Base-by-base conservation (phyloP, 306 rosid species). In the Acacia acuminata region DNA sequence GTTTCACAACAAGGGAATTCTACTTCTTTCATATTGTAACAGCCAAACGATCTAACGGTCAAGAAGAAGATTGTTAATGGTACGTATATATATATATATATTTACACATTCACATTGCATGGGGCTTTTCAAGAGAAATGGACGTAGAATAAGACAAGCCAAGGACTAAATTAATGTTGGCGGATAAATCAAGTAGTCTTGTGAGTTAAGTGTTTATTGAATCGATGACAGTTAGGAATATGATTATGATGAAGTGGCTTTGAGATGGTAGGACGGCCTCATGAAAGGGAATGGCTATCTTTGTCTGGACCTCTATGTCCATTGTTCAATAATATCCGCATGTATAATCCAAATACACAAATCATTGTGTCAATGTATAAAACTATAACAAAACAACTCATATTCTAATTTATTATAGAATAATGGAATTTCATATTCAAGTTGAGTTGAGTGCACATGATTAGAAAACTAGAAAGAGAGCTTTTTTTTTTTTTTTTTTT, bases 1-100 rank as follows among this genome's bases (percentile, higher is more conserved):
- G 14, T 73, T 85, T 80, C 94, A 90, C 63, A 56, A 81, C 94
- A 93, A n/a, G 70, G 82, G 40, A 36, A 63, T 15, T 90, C 90
- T 45, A 51, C 24, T 22, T 84, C 88, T 82, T 55, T 15, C 89
- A 89, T 84, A 8, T 1, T 69, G 3, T 10, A 51, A 13, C 53
- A 51, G 63, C 38, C n/a, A 7, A 65, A 65, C 17, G 43, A 12
- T 2, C 16, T 51, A 78, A 25, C 24, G 6, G 63, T 8, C 4
- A 8, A 8, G 19, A 34, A 14, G 61, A 22, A 40, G 27, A 70
- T 4, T 7, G 48, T 5, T 51, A 15, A 40, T 70, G 12, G 60
- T 38, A 63, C 10, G 63, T 22, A 77, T 17, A 17, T 51, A 73
- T 56, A 56, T 19, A 7, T 51, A 73, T 56, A 56, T 19, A 7